Base-by-base conservation (phyloP, 345 rosid species). In the Rhizophora mangle region DNA sequence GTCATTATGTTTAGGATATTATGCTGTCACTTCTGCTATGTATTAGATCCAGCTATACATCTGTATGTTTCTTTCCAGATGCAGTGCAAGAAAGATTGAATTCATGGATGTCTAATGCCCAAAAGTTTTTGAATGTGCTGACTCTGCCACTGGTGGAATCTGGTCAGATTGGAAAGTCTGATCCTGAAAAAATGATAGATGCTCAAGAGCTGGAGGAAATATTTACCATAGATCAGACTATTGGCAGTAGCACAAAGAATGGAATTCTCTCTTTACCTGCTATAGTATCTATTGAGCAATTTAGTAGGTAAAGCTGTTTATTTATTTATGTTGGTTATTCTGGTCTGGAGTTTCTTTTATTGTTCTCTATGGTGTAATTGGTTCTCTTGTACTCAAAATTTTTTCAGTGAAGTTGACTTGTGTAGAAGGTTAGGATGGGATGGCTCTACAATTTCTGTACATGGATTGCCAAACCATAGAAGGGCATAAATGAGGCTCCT, bases 21-120 rank as follows among this genome's bases (percentile, higher is more conserved):
- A 39, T 66, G 13, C 43, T 51, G 5, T 18, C 10, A n/a, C 39
- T 39, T 68, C 39, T 52, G 62, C 49, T 61, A 31, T 60, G 24
- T 72, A 26, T 63, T 68, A 31, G 69, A 75, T 72, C 64, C 65
- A 30, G 15, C 20, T 60, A 21, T 68, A 32, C 29, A 37, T 61
- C 63, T 65, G 49, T 55, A 54, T 43, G 31, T 68, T 54, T 72
- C 3, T 27, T 43, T 68, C 62, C 83, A 95, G 99, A 71, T 79
- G 83, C 87, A 1, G 86, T 92, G 72, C 97, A 89, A 72, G 89
- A 88, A 78, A 85, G 79, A 75, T 74, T 95, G 36, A 87, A 70
- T 62, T 68, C 81, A 34, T 95, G 99, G 99, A 64, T 95, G 31
- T 88, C 92, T 2, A 92, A 85, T 82, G 88, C 99, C 73, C 99